phyloP scores from a whole-genome alignment of 1,284 basidiomycete genomes.

The Bjerkandera adusta region DNA sequence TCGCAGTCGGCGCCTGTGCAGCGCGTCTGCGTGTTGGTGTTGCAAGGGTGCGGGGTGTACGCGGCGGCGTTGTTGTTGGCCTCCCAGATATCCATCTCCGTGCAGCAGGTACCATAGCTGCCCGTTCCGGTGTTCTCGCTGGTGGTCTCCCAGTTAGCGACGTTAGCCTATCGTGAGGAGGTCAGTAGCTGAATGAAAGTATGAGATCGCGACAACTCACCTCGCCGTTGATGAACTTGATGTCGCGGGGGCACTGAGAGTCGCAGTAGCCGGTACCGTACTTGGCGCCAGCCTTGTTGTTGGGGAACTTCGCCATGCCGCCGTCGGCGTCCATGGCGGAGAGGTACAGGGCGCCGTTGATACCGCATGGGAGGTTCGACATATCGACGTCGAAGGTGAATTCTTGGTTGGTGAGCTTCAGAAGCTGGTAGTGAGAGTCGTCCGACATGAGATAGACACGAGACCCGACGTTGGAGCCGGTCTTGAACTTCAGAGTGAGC shows the following conservation, averaged over 20 bases:
- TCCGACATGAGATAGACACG: conserved; percentile 43
- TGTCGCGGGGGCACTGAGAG: conserved; percentile 33
- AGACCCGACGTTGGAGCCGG: conserved; percentile 36
- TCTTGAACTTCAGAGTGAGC: conserved; percentile 38
- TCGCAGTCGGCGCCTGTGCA: conserved; percentile 40
- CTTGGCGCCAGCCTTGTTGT: conserved; percentile 55
- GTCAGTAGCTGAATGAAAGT: not conserved
- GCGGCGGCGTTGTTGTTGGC: conserved; percentile 48
- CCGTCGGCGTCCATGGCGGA: conserved; percentile 51
- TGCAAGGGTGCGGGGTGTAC: conserved; percentile 47
- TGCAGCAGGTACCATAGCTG: conserved; percentile 46
- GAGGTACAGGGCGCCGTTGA: conserved; percentile 40
- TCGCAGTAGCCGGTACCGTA: conserved; percentile 35
- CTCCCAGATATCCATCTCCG: conserved; percentile 58
- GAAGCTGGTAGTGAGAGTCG: conserved; percentile 45
- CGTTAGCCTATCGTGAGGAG: conserved; percentile 37
- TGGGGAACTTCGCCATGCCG: conserved; percentile 44
- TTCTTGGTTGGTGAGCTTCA: conserved; percentile 52
- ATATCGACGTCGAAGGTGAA: conserved; percentile 57
- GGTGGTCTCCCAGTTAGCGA: conserved; percentile 39
- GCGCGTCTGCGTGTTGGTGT: conserved; percentile 36
- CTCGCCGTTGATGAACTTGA: conserved; percentile 31
- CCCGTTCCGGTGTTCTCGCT: conserved; percentile 44
- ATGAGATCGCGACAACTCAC: not conserved
- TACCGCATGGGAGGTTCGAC: conserved; percentile 38